Conservation (phyloP, 2,329 filamentous ascomycete genomes). For the Nigrograna mackinnonii region DNA sequence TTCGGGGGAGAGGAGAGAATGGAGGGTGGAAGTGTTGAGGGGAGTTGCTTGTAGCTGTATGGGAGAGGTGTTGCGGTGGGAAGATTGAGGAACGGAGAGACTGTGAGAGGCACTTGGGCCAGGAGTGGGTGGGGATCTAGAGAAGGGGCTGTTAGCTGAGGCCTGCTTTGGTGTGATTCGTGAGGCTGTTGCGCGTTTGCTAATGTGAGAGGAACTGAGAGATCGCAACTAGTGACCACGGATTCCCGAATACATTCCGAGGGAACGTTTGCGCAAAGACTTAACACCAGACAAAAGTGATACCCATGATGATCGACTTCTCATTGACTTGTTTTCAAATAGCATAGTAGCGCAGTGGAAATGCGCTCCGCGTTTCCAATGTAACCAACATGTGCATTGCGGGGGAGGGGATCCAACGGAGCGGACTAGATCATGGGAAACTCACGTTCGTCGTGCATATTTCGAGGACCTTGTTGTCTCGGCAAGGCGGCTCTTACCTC, state of each 20-base stretch:
- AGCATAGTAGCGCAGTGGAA: no score
- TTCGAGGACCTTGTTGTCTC: constrained; percentile 2
- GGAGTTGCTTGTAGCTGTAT: constrained; percentile 91
- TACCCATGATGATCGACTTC: no score
- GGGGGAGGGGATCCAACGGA: no score
- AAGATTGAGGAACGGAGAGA: constrained; percentile 91
- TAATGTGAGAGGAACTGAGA: background rate
- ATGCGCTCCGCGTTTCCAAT: no score
- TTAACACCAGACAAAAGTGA: no score
- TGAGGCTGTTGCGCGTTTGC: background rate
- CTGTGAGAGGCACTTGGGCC: constrained; percentile 88
- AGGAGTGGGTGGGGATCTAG: constrained; percentile 77
- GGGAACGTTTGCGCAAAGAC: no score
- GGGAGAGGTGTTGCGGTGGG: constrained; percentile 89
- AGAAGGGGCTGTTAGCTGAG: background rate
- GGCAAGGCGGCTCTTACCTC: constrained; percentile 2
- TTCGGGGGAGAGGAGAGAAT: constrained; percentile 54
- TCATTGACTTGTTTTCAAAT: no score
- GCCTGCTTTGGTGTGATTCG: background rate
- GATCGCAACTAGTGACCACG: no score
- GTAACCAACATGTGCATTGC: no score
- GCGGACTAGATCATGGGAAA: constrained; percentile 11
- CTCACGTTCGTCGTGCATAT: constrained; percentile 43
- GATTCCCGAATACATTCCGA: background rate
- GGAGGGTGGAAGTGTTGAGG: constrained; percentile 80